Conservation (phyloP, 495 filamentous ascomycete species). For the Clohesyomyces aquaticus region DNA sequence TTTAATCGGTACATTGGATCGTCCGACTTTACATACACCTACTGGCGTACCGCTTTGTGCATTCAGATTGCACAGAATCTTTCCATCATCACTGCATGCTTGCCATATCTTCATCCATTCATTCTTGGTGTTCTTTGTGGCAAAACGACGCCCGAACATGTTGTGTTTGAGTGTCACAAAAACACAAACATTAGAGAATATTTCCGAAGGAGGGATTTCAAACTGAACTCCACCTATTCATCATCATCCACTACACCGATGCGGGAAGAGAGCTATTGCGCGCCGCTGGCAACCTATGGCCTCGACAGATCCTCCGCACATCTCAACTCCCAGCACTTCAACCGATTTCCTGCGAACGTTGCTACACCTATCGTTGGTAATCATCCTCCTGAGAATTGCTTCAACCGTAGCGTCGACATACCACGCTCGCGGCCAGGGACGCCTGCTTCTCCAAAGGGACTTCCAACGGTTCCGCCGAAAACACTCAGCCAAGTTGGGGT, state of each 20-base stretch:
- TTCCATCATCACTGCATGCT: conserved; percentile 35
- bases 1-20: conserved; percentile 25
- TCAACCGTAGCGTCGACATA: conserved; percentile 25
- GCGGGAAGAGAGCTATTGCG: conserved; percentile 21
- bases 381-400: conserved; percentile 22
- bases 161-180: conserved; percentile 4
- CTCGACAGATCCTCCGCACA: conserved; percentile 34
- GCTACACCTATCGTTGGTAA: conserved; percentile 11
- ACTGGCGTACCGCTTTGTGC: conserved; percentile 28
- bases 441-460: not conserved
- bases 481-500: conserved; percentile 22
- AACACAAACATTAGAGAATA: not conserved
- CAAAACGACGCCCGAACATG: conserved; percentile 15
- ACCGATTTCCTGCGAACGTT: conserved; percentile 24
- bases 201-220: not conserved
- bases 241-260: conserved; percentile 20
- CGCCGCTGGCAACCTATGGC: conserved; percentile 33
- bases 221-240: conserved; percentile 19
- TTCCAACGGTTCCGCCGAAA: conserved; percentile 21
- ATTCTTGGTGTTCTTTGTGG: conserved; percentile 26
- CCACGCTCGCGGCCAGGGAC: conserved; percentile 6
- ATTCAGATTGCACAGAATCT: conserved; percentile 36
- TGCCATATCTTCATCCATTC: conserved; percentile 34
- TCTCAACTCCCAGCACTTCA: conserved; percentile 28
- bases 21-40: conserved; percentile 23